A percentile compares a stretch with the other conserved stretches of the same genome.
These are phyloP conservation scores for Mycena latifolia DNA, from an alignment of 768 basidiomycete genomes.

Conservation along the genomic window DNA sequence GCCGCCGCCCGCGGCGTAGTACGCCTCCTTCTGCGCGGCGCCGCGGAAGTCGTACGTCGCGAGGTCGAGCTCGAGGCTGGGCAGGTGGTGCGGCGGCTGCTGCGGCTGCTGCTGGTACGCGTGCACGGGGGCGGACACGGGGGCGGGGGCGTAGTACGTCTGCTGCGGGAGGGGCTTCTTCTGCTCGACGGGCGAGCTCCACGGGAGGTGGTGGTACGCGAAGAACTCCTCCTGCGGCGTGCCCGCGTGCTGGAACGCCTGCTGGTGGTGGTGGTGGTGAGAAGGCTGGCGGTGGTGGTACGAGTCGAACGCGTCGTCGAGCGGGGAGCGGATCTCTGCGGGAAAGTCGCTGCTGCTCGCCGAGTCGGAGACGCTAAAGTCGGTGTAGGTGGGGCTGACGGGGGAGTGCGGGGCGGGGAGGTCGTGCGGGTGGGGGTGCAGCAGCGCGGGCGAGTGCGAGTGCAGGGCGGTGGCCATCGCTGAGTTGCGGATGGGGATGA, in stretches of 20 bases:
- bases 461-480: no score
- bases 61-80: constrained; percentile 25
- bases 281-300: background rate
- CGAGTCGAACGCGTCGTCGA: constrained; percentile 28
- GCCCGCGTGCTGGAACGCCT: background rate
- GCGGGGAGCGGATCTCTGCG: constrained; percentile 31
- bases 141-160: constrained; percentile 20
- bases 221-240: constrained; percentile 20
- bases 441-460: background rate
- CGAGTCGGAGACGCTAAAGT: constrained; percentile 24
- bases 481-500: no score
- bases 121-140: no score
- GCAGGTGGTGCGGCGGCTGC: background rate
- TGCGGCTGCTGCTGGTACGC: background rate
- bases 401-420: constrained; percentile 3
- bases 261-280: background rate
- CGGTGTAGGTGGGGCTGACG: constrained; percentile 33
- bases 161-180: constrained; percentile 1
- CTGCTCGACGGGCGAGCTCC: constrained; percentile 18
- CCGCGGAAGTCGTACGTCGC: constrained; percentile 1
- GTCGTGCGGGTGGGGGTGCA: background rate
- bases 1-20: background rate
- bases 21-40: no score
- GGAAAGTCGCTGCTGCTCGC: constrained; percentile 15
- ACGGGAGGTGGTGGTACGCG: constrained; percentile 23